These are phyloP conservation scores for Crucihimalaya himalaica DNA, from an alignment of 345 rosid species.

Conservation along the genomic window DNA sequence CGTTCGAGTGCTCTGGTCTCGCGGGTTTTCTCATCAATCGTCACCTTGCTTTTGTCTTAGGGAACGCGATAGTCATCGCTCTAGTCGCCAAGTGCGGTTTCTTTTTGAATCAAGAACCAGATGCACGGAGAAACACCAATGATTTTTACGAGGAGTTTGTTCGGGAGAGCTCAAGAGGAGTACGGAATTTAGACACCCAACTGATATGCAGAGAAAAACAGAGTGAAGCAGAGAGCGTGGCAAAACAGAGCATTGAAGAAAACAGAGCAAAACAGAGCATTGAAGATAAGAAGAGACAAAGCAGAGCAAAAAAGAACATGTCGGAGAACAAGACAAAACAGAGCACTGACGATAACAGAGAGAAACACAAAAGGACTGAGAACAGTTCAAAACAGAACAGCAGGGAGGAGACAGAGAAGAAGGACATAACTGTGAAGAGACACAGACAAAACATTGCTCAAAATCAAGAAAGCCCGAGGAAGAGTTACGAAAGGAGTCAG, in stretches of 20 bases:
- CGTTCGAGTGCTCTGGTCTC: slow-evolving; percentile 55
- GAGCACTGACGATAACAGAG: slow-evolving; percentile 10
- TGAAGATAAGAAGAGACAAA: slow-evolving; percentile 16
- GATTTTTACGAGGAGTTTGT: slow-evolving; percentile 56
- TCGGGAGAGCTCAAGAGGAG: slow-evolving; percentile 46
- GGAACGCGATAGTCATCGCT: slow-evolving; percentile 67
- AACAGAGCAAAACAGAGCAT: slow-evolving; percentile 19
- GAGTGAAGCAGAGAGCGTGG: slow-evolving; percentile 13
- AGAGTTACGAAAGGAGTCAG: slow-evolving; percentile 48
- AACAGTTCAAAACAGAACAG: slow-evolving; percentile 7
- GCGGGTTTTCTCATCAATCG: slow-evolving; percentile 53
- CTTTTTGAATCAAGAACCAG: slow-evolving; percentile 47
- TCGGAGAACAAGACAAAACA: slow-evolving; percentile 14
- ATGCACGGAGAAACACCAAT: slow-evolving; percentile 30
- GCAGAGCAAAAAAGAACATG: slow-evolving; percentile 13
- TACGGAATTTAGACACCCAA: slow-evolving; percentile 1
- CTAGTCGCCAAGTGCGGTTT: slow-evolving; percentile 65
- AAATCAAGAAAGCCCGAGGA: slow-evolving; percentile 11
- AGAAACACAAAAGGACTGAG: slow-evolving; percentile 11
- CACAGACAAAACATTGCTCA: slow-evolving; percentile 17
- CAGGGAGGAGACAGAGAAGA: neutral
- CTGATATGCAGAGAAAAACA: slow-evolving; percentile 45
- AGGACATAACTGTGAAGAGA: slow-evolving; percentile 24
- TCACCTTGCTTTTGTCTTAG: slow-evolving; percentile 68
- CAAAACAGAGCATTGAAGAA: slow-evolving; percentile 22